Evolutionary conservation across 495 filamentous ascomycete species (phyloP).

Genomic region (Penicillium soppii): DNA sequence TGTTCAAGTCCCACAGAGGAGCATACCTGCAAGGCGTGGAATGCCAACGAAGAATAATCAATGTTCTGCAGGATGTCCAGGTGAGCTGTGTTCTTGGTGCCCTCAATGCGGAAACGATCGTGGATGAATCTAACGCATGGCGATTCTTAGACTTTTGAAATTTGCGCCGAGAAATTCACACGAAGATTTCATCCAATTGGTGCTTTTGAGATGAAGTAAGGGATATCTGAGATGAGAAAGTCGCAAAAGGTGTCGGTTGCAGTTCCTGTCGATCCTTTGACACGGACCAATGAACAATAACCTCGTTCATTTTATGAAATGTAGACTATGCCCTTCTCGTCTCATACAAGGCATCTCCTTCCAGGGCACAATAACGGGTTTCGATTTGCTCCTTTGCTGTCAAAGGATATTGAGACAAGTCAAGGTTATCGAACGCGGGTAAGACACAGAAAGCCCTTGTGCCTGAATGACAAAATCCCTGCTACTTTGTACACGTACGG

Average conservation of each 20-base stretch:
- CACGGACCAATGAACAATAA: constrained; percentile 17
- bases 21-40: constrained; percentile 27
- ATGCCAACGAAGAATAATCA: constrained; percentile 12
- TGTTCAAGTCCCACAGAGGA: constrained; percentile 9
- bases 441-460: no score
- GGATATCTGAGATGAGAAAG: neutral
- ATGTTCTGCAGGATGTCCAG: neutral
- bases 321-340: constrained; percentile 20
- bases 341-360: neutral
- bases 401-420: no score
- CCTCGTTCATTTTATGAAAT: constrained; percentile 5
- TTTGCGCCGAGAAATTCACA: neutral
- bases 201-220: constrained; percentile 12
- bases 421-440: no score
- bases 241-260: constrained; percentile 8
- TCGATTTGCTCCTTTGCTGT: no score
- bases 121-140: neutral
- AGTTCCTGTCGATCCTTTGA: constrained; percentile 27
- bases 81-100: neutral
- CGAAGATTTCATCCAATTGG: neutral
- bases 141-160: neutral
- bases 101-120: constrained; percentile 13
- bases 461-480: no score
- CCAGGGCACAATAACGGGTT: neutral
- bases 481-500: neutral